These are phyloP conservation scores for Wickerhamiella brachini DNA, from an alignment of 805 yeast species.

Conservation along the genomic window DNA sequence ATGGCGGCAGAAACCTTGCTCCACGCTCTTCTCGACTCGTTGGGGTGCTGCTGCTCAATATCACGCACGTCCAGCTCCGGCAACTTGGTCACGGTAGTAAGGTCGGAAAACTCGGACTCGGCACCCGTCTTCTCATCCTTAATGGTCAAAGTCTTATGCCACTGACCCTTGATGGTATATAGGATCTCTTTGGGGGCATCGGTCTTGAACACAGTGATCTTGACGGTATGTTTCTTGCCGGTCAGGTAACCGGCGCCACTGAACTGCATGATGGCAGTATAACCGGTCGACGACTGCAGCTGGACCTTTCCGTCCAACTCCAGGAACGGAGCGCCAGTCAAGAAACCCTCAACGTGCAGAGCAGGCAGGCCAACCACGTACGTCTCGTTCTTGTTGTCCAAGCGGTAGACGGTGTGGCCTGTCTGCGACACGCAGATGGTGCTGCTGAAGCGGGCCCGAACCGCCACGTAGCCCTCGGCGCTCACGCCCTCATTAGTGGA, in stretches of 20 bases:
- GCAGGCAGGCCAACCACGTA: conserved; percentile 86
- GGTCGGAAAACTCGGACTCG: conserved; percentile 22
- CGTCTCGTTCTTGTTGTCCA: conserved; percentile 45
- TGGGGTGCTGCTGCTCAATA: conserved; percentile 58
- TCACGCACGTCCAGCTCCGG: conserved; percentile 64
- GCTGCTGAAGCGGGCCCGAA: conserved; percentile 70
- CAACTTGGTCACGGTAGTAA: conserved; percentile 23
- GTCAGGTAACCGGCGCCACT: conserved; percentile 90
- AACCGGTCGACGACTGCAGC: conserved; percentile 67
- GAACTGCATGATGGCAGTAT: conserved; percentile 57
- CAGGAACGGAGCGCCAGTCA: conserved; percentile 84
- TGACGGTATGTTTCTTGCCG: conserved; percentile 87
- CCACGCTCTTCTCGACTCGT: conserved; percentile 91
- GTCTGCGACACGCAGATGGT: conserved; percentile 77
- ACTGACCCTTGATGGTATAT: conserved; percentile 77
- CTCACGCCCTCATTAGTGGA: conserved; percentile 61
- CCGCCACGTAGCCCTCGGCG: conserved; percentile 81
- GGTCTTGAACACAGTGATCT: conserved; percentile 62
- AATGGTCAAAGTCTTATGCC: conserved; percentile 48
- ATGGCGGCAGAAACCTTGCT: conserved; percentile 77
- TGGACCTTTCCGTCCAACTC: conserved; percentile 83
- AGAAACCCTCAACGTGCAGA: conserved; percentile 83
- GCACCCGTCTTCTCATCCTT: conserved; percentile 38
- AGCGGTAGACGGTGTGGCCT: conserved; percentile 67
- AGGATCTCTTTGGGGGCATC: conserved; percentile 40